A percentile compares a stretch with the other conserved stretches of the same genome.
Conservation (phyloP, 371 early-diverging fungal species). For the Mucor saturninus region DNA sequence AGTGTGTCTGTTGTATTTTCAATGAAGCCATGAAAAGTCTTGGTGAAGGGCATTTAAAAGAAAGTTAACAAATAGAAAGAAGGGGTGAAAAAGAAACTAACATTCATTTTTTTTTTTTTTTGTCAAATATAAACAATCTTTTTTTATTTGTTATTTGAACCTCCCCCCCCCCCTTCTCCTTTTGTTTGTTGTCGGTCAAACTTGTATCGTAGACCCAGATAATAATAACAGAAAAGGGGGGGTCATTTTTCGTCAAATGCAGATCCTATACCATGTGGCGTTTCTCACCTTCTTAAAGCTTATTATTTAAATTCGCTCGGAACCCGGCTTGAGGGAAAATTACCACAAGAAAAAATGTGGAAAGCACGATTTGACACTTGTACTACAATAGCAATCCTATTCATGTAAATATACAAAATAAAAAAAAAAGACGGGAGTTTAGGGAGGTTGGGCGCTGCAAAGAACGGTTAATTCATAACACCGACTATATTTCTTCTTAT, state of each 20-base stretch:
- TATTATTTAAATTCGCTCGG: background rate
- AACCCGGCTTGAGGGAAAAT: background rate
- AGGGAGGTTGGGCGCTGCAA: no score
- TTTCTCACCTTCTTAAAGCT: background rate
- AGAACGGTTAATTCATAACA: no score
- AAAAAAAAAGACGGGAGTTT: no score
- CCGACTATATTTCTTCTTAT: no score
- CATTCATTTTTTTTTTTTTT: constrained; percentile 1
- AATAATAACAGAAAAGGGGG: background rate
- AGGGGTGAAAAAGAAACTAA: background rate
- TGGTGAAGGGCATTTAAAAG: constrained; percentile 38
- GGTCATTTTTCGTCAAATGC: background rate
- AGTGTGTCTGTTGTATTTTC: constrained; percentile 67
- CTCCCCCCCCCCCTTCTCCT: background rate
- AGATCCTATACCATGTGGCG: constrained; percentile 4
- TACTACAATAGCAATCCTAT: background rate
- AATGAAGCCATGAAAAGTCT: constrained; percentile 61
- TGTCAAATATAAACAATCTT: constrained; percentile 4
- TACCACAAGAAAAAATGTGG: background rate
- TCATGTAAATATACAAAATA: no score
- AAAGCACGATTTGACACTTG: background rate
- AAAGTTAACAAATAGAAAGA: background rate
- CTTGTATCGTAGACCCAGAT: background rate
- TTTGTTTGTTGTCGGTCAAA: background rate
- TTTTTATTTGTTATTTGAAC: constrained; percentile 2